phyloP scores from a whole-genome alignment of 2,329 filamentous ascomycete species.

The Aspergillus tamarii region DNA sequence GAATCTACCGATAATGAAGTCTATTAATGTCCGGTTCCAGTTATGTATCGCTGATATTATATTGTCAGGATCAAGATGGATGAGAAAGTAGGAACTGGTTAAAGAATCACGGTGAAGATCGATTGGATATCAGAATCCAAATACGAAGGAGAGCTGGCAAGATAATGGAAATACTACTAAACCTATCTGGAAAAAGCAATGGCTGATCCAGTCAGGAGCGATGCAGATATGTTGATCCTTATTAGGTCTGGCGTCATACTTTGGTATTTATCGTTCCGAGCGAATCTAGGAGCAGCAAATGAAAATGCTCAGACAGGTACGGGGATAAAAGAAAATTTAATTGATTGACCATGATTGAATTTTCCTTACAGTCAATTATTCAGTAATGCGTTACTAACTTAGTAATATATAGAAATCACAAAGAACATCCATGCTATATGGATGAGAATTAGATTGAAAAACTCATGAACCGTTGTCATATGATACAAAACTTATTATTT shows the following conservation, averaged over 20 bases:
- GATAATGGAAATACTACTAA: no score
- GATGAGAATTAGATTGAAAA: not conserved
- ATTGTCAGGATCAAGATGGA: constrained; percentile 14
- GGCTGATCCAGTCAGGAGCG: not conserved
- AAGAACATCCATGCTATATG: not conserved
- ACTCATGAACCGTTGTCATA: not conserved
- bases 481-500: not conserved
- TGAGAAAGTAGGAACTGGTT: not conserved
- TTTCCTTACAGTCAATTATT: not conserved
- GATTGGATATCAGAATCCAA: constrained; percentile 1
- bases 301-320: not conserved
- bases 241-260: constrained; percentile 10
- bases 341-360: not conserved
- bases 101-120: constrained; percentile 3
- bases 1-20: not conserved
- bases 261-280: not conserved
- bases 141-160: not conserved
- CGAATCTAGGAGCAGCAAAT: not conserved
- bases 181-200: not conserved
- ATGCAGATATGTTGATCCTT: constrained; percentile 10
- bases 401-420: not conserved
- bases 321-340: not conserved
- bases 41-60: not conserved
- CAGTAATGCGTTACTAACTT: no score
- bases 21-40: not conserved